Base-by-base conservation (phyloP, 2,329 filamentous ascomycete species). In the Sarocladiaceae sp. region DNA sequence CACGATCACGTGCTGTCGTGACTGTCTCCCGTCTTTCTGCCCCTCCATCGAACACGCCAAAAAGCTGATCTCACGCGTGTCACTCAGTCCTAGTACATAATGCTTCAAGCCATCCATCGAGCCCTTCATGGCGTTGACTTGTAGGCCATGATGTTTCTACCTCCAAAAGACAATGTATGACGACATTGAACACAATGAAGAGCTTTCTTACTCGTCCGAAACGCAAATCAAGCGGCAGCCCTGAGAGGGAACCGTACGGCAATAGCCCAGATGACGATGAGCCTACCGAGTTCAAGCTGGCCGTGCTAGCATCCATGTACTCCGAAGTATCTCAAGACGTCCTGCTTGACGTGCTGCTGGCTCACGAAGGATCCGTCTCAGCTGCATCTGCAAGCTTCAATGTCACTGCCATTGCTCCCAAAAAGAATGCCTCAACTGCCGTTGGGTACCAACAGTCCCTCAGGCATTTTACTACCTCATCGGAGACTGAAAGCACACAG, bases 251-350 rank as follows among this genome's bases (percentile, higher is more conserved):
- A 3, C 25, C 11, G n/a, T n/a, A 11, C 7, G 6, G 17, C 10
- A 18, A 48, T 15, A 36, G 22, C 50, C 29, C 44, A 26, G 66
- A 68, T 17, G 79, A 83, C 15, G 83, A 91, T 15, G 88, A 96
- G 44, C 85, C 88, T 1, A 99, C 94, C 0, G 94, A 97, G 56
- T 76, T 95, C 60, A 97, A 97, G 63, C 72, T 99, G 13, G 91
- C 91, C 1, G 74, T 96, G 1, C 73, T 99, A 3, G 80, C 86
- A 2, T 97, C 94, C 1, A 71, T 97, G 0, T 79, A 91, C 58
- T 83, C 88, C 0, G 64, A 74, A 1, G 58, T 84, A 3, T 76
- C 83, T 7, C 83, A 88, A 44, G 81, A 86, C 31, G 74, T 77
- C 0, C 74, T 97, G 1, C 77, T 99, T 0, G 93, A 97, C 57